Base-by-base conservation (phyloP, 192 early-diverging fungal species). In the Podila epigama region DNA sequence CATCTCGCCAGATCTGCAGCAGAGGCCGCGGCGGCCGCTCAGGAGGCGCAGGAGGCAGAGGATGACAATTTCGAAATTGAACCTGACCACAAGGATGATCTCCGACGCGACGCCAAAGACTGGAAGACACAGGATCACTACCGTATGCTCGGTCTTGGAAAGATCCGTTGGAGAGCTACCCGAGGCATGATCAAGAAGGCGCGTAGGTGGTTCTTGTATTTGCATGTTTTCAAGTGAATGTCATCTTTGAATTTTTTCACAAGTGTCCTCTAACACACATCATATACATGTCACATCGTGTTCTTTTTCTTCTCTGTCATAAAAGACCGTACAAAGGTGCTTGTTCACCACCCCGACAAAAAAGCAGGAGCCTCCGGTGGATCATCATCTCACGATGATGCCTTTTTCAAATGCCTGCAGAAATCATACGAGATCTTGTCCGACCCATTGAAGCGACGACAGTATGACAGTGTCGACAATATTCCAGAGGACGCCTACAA, bases 101-200 rank as follows among this genome's bases (percentile, higher is more conserved):
- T 94, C 58, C 63, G 73, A 31, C 80, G 86, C 25, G 87, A 94
- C 62, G 92, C 94, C 9, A 75, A 83, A 60, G 84, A 92, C 7
- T 94, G 92, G 92, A 95, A 92, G 82, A 79, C 82, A 11, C 94
- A 95, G 79, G 94, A 95, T 60, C 93, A 94, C 72, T 96, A 96
- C 80, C 88, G 83, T 27, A 82, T 96, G 18, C 78, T 96, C 2
- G 94, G 93, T 4, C 63, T 96, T 29, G 85, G 88, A 1, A 81
- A 75, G 50, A 71, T 89, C 50, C 83, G 94, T 0, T 92, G 82
- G 79, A 82, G 68, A 28, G 94, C 93, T 5, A 90, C 82, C 15
- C 88, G 81, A 13, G 88, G 85, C 12, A 86, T 95, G 70, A 91
- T 96, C 69, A 94, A 94, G 79, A 77, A 81, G 13, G 93, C 93